Base-by-base conservation (phyloP, 1,284 basidiomycete genomes). In the Lentinus polychrous region DNA sequence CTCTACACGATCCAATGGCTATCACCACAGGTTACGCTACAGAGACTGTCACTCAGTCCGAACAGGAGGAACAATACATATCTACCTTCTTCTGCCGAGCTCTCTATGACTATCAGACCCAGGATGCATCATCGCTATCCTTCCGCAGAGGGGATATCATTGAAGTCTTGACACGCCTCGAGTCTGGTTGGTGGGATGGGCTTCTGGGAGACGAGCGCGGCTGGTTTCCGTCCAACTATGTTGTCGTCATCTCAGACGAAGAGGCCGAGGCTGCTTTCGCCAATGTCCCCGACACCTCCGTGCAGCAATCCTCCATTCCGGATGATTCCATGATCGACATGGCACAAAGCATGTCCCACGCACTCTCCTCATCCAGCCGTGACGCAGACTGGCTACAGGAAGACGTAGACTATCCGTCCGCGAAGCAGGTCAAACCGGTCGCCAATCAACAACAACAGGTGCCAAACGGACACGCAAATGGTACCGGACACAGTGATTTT, bases 121-220 rank as follows among this genome's bases (percentile, higher is more conserved):
- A 84, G 51, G 94, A 96, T 58, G 72, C 81, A 42, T 92, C 91
- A 6, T 91, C 94, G 0, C 79, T 99, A 41, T 90, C 89, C 11
- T 99, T 99, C 64, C 75, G 66, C 51, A 82, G 80, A 57, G 87
- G 86, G 55, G 93, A 96, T 61, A 78, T 98, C 55, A 96, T 99
- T 59, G 93, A 98, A 66, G 92, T 99, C 47, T 76, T 96, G 45
- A 92, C 88, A 6, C 85, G 87, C 62, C 81, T 97, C 47, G 89
- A 91, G 43, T 91, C 87, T 3, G 95, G 95, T 14, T 99, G 95
- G 95, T 99, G 95, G 95, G 96, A 99, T 67, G 95, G 96, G 7
- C 73, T 98, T 52, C 74, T 97, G 31, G 84, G 86, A 47, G 84
- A 86, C 48, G 83, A 89, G 64, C 81, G 95, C 45, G 95, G 95